phyloP scores from a whole-genome alignment of 495 filamentous ascomycete species.

The Emericellopsis terricola region DNA sequence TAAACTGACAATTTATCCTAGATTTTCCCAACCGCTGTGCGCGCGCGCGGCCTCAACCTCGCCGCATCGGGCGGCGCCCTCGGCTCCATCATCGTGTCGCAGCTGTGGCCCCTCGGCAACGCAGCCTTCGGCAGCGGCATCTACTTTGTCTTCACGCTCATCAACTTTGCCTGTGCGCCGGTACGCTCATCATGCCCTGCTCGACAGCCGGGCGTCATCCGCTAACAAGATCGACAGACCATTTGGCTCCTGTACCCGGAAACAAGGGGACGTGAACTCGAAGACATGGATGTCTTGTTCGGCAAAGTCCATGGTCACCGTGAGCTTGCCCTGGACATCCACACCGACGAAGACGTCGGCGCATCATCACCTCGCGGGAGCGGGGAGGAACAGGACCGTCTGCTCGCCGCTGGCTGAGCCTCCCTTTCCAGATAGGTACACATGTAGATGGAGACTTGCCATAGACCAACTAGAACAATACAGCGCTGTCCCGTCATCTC shows the following conservation, averaged over 20 bases:
- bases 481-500: too few species aligned
- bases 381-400: too few species aligned
- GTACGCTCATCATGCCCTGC: too few species aligned
- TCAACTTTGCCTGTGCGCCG: conserved; percentile 31
- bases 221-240: conserved; percentile 10
- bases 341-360: too few species aligned
- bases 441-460: too few species aligned
- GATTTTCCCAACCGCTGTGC: conserved; percentile 34
- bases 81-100: conserved; percentile 28
- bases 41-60: conserved; percentile 32
- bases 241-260: conserved; percentile 34
- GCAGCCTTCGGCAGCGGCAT: conserved; percentile 32
- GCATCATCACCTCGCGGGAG: too few species aligned
- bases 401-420: too few species aligned
- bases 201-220: not conserved
- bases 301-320: conserved; percentile 4
- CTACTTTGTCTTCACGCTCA: conserved; percentile 39
- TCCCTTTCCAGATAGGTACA: too few species aligned
- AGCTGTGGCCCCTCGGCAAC: conserved; percentile 35
- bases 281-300: conserved; percentile 36
- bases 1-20: too few species aligned
- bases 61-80: conserved; percentile 29
- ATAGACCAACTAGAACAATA: too few species aligned
- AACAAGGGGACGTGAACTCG: conserved; percentile 30
- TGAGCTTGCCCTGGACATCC: too few species aligned